Base-by-base conservation (phyloP, 2,329 filamentous ascomycete genomes). In the Aspergillus pseudotamarii region DNA sequence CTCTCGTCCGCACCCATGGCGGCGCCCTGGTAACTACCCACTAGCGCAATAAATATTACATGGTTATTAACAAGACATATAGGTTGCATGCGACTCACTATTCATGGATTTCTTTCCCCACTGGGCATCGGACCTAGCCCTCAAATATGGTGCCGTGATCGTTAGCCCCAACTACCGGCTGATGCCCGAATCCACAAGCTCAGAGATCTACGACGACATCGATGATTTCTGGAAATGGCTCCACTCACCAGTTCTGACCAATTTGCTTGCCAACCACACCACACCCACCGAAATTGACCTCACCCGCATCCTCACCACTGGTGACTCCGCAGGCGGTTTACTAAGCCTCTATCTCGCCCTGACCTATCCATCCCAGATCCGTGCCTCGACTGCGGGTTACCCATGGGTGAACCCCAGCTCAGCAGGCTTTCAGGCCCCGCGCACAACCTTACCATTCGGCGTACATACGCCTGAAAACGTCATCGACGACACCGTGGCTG, bases 131-230 rank as follows among this genome's bases (percentile, higher is more conserved):
- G 75, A 81, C 9, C 73, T 82, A 45, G 73, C 78, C 28, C 71
- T 75, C 1, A 65, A 71, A 30, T 75, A 79, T 56, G 69, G 69
- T 16, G 81, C 83, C n/a, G 79, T 86, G 51, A 73, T 82, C 30
- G 68, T 86, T 8, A 73, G 78, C 1, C 80, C 82, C 0, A 81
- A 84, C 69, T 83, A 86, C 73, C 83, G 83, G 10, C 79, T 86
- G 4, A 64, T 83, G n/a, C 84, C 84, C 26, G 83, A 85, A 62
- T 74, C 80, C 59, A 81, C 61, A 23, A 81, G 81, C 38, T 55
- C 72, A 3, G 80, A 85, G 19, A 81, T 85, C 61, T 74, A 84
- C 28, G 69, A 78, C 6, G 84, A 86, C 67, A 63, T 85, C 0
- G 59, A 71, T 10, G 80, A 83, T 64, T 82, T 84, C 69, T 86